Conservation (phyloP, 75 land plant species). For the Chamaecyparis obtusa region DNA sequence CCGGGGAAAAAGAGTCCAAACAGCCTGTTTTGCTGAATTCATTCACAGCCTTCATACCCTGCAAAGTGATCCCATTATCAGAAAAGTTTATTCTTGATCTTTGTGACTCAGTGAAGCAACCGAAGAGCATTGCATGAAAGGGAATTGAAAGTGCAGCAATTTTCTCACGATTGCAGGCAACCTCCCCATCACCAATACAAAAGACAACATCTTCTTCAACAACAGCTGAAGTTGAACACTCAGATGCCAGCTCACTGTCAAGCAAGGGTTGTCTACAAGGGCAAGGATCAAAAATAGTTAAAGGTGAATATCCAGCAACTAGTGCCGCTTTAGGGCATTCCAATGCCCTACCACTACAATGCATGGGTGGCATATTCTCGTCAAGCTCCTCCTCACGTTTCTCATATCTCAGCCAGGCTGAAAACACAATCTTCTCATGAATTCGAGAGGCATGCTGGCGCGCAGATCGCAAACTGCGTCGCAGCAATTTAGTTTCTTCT, state of each 20-base stretch:
- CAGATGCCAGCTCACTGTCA: slow-evolving; percentile 7
- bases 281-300: slow-evolving; percentile 36
- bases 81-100: slow-evolving; percentile 63
- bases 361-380: slow-evolving; percentile 33
- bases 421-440: slow-evolving; percentile 70
- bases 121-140: slow-evolving; percentile 72
- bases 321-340: slow-evolving; percentile 65
- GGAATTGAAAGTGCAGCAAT: slow-evolving; percentile 74
- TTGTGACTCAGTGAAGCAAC: slow-evolving; percentile 68
- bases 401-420: slow-evolving; percentile 88
- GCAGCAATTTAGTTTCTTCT: slow-evolving; percentile 64
- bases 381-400: slow-evolving; percentile 81
- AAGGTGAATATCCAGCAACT: slow-evolving; percentile 45
- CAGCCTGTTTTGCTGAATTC: slow-evolving; percentile 64
- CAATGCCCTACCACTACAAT: slow-evolving; percentile 46
- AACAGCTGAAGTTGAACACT: slow-evolving; percentile 35
- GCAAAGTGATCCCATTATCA: slow-evolving; percentile 62
- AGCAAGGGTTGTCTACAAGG: slow-evolving; percentile 15
- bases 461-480: slow-evolving; percentile 72
- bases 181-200: slow-evolving; percentile 56
- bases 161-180: slow-evolving; percentile 48
- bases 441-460: slow-evolving; percentile 64
- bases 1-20: slow-evolving; percentile 37
- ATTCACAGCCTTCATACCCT: slow-evolving; percentile 68
- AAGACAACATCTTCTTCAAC: slow-evolving; percentile 50